Percentiles rank a stretch among this genome's conserved stretches.
Evolutionary conservation across 1,139 yeast genomes (phyloP).

Genomic region (Taphrina pruni): DNA sequence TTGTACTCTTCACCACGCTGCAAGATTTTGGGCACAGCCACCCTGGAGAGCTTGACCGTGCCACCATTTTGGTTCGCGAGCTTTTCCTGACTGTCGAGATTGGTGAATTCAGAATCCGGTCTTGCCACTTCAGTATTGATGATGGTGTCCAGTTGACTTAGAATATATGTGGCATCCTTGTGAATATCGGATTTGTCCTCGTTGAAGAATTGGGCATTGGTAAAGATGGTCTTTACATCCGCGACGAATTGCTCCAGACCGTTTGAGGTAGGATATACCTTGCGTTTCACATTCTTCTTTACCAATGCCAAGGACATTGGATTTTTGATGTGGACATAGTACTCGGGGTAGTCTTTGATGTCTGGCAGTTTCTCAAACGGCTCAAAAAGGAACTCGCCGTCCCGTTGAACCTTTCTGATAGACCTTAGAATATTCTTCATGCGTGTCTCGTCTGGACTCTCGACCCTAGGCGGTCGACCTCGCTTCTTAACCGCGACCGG

Average conservation of each 20-base stretch:
- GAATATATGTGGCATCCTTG: conserved; percentile 67
- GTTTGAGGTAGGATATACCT: conserved; percentile 62
- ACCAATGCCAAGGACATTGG: conserved; percentile 86
- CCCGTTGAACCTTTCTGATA: conserved; percentile 21
- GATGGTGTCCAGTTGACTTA: conserved; percentile 64
- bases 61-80: conserved; percentile 49
- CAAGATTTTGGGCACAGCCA: conserved; percentile 77
- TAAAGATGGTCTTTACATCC: conserved; percentile 76
- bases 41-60: conserved; percentile 61
- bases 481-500: conserved; percentile 29
- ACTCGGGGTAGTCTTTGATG: conserved; percentile 66
- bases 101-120: conserved; percentile 60
- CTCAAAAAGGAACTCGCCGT: conserved; percentile 39
- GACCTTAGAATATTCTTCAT: conserved; percentile 39
- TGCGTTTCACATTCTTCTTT: conserved; percentile 80
- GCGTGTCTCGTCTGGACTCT: conserved; percentile 42
- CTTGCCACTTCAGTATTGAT: conserved; percentile 75
- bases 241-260: conserved; percentile 72
- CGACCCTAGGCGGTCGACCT: conserved; percentile 41
- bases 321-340: conserved; percentile 65
- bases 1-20: conserved; percentile 73
- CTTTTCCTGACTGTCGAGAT: conserved; percentile 19
- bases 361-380: conserved; percentile 87
- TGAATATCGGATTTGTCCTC: conserved; percentile 64
- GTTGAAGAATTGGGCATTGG: conserved; percentile 72